Base-by-base conservation (phyloP, 1,284 basidiomycete species). In the Ceraceosorus bombacis region DNA sequence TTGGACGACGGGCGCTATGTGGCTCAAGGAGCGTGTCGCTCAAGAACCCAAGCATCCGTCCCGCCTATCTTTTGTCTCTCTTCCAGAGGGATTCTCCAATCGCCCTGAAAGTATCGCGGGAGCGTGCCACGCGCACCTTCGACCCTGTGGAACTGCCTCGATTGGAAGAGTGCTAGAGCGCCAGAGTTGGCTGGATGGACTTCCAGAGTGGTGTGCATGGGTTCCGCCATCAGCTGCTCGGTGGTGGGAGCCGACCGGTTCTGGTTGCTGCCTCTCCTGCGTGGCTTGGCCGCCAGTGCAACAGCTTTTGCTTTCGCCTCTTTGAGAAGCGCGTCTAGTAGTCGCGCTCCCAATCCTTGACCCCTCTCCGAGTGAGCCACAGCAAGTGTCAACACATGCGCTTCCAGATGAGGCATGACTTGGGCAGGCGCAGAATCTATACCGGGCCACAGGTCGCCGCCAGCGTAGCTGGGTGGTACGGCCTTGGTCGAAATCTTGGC, bases 301-400 rank as follows among this genome's bases (percentile, higher is more conserved):
- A 10, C 9, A 15, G 43, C 51, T 38, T 60, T 62, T 12, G 38
- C 50, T 60, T 68, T 60, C 43, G 64, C 66, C 40, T 70, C 67
- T 2, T 52, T 64, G 12, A 70, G 58, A 37, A 74, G 51, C 1
- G 51, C 53, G n/a, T 69, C 58, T 0, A 74, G 55, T 36, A 74
- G 54, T 39, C 66, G 61, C 0, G 62, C 66, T 4, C 72, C 72
- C 49, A 74, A 56, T 10, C 72, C 72, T 52, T 73, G 69, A 1
- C 65, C 63, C 1, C 72, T 40, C 60, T 74, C 72, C 12, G 64
- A 64, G 9, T 64, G 67, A 2, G 62, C 55, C 2, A 72, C 66
- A 5, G 65, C 60, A 5, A 74, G 61, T 41, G 72, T 74, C 13
- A 74, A 49, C 39, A 74, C 49, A 43, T 74, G 72, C 13, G 68